phyloP scores from a whole-genome alignment of 2,329 filamentous ascomycete genomes.

The Diaporthe velutina region DNA sequence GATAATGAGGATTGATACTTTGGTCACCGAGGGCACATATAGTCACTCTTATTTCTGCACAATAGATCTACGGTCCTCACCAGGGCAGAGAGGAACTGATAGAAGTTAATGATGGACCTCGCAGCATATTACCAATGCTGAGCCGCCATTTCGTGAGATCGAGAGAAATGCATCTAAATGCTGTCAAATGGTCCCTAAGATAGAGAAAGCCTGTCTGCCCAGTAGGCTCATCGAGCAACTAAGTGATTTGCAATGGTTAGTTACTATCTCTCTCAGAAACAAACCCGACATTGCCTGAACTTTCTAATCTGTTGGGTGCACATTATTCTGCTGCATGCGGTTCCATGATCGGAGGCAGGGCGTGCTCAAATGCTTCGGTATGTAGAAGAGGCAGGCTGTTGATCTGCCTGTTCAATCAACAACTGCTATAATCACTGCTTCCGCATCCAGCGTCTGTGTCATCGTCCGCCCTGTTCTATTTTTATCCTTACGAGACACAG shows the following conservation, averaged over 20 bases:
- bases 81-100: no score
- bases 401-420: not conserved
- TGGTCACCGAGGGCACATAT: no score
- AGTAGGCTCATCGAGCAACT: no score
- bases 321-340: not conserved
- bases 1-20: no score
- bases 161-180: not conserved
- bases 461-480: not conserved
- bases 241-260: not conserved
- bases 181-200: not conserved
- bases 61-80: no score
- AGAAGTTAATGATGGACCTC: no score
- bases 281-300: not conserved
- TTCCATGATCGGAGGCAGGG: not conserved
- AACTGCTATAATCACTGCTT: not conserved
- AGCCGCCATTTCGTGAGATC: no score
- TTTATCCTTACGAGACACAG: not conserved
- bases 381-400: not conserved
- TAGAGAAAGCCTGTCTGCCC: not conserved
- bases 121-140: no score
- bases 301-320: not conserved
- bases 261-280: not conserved
- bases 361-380: not conserved
- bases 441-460: not conserved
- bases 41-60: no score